phyloP scores from a whole-genome alignment of 306 rosid species.

The Macrotyloma uniflorum region DNA sequence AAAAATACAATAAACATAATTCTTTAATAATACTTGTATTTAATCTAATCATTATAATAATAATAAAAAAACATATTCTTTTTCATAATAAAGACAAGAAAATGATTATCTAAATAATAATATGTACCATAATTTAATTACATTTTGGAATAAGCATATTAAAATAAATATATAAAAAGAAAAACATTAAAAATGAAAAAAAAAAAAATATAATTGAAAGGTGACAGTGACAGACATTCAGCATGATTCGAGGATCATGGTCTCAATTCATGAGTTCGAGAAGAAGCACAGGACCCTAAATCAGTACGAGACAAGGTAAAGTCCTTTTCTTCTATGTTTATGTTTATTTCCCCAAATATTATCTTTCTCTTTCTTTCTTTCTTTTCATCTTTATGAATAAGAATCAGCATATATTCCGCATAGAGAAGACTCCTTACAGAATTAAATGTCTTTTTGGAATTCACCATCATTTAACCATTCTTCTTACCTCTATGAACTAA shows the following conservation, averaged over 20 bases:
- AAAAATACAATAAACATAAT: not conserved
- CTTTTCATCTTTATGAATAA: not conserved
- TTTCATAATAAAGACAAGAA: too few relatives aligned
- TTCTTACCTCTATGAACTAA: not conserved
- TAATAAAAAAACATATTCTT: too few relatives aligned
- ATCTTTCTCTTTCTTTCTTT: not conserved
- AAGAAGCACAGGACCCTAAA: not conserved
- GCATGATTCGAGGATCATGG: constrained; percentile 46
- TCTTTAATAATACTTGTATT: not conserved
- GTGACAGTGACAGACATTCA: constrained; percentile 42
- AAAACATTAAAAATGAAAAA: not conserved
- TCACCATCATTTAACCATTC: not conserved
- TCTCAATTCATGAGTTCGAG: constrained; percentile 29
- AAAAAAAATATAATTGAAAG: not conserved
- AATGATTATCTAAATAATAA: not conserved
- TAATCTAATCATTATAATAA: not conserved
- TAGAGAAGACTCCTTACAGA: not conserved
- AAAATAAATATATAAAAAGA: not conserved
- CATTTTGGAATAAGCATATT: not conserved
- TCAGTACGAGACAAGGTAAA: not conserved
- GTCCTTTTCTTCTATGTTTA: constrained; percentile 16
- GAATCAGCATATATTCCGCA: not conserved
- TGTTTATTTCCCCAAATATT: not conserved
- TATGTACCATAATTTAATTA: not conserved
- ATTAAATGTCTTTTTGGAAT: not conserved